Evolutionary conservation across 2,329 filamentous ascomycete genomes (phyloP), one percentile per base, ranked within the genome.

Genomic region (Verticillium zaregamsianum): DNA sequence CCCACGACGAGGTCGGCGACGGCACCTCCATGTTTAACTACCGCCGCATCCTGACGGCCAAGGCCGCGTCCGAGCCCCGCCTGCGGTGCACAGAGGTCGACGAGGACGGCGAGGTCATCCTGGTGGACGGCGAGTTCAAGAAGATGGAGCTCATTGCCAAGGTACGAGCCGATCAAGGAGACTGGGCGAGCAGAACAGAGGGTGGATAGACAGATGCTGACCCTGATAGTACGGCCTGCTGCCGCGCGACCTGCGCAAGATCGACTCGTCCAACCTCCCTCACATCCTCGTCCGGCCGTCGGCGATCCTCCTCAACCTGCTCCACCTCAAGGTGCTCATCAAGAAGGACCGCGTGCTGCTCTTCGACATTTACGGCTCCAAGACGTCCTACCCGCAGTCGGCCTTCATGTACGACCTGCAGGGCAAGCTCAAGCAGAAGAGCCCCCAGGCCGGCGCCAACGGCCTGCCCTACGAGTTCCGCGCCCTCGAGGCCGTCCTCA

Each of bases 381-480:
- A 92, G 63, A 92, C 96, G 68, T 96, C 93, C 0, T 97, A 97
- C 71, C 93, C 94, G 35, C 95, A 98, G 74, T 97, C 93, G 4
- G 87, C 95, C 15, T 99, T 99, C 78, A 96, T 99, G 87, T 97
- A 98, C 76, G 95, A 98, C 71, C 80, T 99, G 23, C 93, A 98
- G 74, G 92, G 92, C 14, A 97, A 96, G 73, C 81, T 99, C 55
- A 89, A 92, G 65, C 92, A 97, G 71, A 94, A 93, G 73, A 83
- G 87, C 63, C 72, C 79, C 4, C 67, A 64, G 25, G 37, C n/a
- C 1, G 76, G 79, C n/a, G 83, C 86, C 17, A 84, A 83, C 39
- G 85, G 86, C 2, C 82, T 99, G 5, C 92, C 95, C 0, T 99
- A 99, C 75, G 95, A 99, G 74, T 97, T 98, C 75, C 90, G 95